These are phyloP conservation scores for Yamadazyma pseudoaaseri DNA, from an alignment of 1,139 yeast species.

Conservation along the genomic window DNA sequence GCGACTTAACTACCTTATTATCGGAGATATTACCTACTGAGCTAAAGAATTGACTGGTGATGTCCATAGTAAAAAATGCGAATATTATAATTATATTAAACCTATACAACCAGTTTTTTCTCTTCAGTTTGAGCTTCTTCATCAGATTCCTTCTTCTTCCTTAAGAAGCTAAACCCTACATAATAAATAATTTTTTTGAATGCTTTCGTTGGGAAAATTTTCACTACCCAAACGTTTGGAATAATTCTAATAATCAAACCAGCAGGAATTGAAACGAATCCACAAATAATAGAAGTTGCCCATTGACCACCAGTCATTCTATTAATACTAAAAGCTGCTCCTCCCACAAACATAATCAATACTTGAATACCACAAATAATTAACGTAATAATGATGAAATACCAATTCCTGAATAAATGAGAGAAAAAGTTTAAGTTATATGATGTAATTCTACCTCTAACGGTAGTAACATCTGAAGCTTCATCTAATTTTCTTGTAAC, in stretches of 20 bases:
- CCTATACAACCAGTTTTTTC: conserved; percentile 2
- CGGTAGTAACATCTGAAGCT: conserved; percentile 61
- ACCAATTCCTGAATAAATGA: conserved; percentile 78
- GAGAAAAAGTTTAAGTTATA: conserved; percentile 77
- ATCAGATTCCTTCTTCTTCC: conserved; percentile 29
- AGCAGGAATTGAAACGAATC: conserved; percentile 76
- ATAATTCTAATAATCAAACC: conserved; percentile 73
- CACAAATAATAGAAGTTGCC: conserved; percentile 86
- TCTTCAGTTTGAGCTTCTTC: conserved; percentile 17
- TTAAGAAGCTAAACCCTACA: conserved; percentile 47
- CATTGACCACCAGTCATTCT: conserved; percentile 83
- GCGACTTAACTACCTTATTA: conserved; percentile 49
- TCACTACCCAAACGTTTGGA: conserved; percentile 78
- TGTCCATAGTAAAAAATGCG: conserved; percentile 23
- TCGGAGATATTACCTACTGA: conserved; percentile 32
- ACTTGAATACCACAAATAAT: conserved; percentile 84
- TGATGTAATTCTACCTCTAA: conserved; percentile 56
- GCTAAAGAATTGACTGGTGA: conserved; percentile 39
- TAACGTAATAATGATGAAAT: conserved; percentile 67
- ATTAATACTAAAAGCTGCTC: conserved; percentile 85
- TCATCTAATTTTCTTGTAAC: conserved; percentile 92
- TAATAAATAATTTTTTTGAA: conserved; percentile 48
- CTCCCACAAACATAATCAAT: conserved; percentile 94
- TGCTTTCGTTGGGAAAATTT: conserved; percentile 64
- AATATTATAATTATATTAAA: neutral